Conservation (phyloP, 1,139 yeast genomes). For the Diutina scorzettiae region DNA sequence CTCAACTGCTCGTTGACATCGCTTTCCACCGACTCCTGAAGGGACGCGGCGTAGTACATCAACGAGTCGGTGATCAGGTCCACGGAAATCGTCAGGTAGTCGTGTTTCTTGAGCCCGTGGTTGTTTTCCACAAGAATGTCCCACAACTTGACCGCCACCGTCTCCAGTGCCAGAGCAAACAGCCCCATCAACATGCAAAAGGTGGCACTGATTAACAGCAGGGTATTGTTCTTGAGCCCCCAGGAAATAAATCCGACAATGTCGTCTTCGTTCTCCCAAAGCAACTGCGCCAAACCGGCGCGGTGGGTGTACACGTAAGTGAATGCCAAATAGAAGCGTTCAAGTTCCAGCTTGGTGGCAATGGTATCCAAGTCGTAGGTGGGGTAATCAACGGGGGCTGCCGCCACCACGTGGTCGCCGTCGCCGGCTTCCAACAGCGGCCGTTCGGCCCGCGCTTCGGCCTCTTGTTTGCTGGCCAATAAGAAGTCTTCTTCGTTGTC, state of each 20-base stretch:
- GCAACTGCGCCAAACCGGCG: constrained; percentile 43
- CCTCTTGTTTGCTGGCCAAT: constrained; percentile 26
- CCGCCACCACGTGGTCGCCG: background rate
- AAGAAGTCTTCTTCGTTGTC: constrained; percentile 80
- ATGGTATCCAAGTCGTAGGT: background rate
- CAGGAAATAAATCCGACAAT: constrained; percentile 69
- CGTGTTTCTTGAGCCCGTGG: constrained; percentile 17
- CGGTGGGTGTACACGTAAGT: constrained; percentile 59
- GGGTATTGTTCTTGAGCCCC: constrained; percentile 74
- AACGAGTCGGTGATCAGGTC: constrained; percentile 45
- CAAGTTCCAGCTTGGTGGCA: constrained; percentile 32
- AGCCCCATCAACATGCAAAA: constrained; percentile 73
- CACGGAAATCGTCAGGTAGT: constrained; percentile 43
- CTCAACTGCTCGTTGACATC: constrained; percentile 22
- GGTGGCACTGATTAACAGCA: constrained; percentile 74
- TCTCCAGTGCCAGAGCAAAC: constrained; percentile 44
- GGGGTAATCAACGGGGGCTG: background rate
- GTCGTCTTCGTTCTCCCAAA: constrained; percentile 62
- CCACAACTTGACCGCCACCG: constrained; percentile 30
- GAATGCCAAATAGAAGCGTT: constrained; percentile 71
- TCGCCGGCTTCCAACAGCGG: too few species aligned
- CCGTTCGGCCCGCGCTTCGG: background rate
- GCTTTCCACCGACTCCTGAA: constrained; percentile 30
- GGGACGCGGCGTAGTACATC: constrained; percentile 40
- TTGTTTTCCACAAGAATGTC: constrained; percentile 24